phyloP scores from a whole-genome alignment of 306 rosid genomes.

The Glycine latifolia region DNA sequence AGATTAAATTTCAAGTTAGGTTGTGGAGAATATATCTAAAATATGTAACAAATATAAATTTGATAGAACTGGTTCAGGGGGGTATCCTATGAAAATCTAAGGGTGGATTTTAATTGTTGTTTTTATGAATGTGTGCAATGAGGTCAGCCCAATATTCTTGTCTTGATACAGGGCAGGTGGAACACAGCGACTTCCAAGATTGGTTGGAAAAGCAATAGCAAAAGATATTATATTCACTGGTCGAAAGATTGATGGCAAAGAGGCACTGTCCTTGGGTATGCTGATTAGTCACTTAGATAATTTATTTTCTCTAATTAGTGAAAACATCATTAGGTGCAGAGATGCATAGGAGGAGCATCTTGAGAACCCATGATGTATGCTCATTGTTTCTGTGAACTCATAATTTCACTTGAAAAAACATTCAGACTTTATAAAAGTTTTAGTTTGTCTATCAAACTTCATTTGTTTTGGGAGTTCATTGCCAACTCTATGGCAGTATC shows the following conservation, averaged over 20 bases:
- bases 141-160: conserved; percentile 1
- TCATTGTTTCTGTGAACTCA: not conserved
- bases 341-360: conserved; percentile 5
- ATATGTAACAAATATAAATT: conserved; percentile 21
- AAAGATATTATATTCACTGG: conserved; percentile 90
- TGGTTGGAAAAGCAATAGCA: conserved; percentile 82
- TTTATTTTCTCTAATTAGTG: conserved; percentile 31
- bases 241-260: conserved; percentile 69
- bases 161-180: conserved; percentile 84
- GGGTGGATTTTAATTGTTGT: not conserved
- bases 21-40: conserved; percentile 9
- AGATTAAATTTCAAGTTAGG: conserved; percentile 21
- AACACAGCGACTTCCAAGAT: conserved; percentile 87
- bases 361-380: not conserved
- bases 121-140: not conserved
- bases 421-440: conserved; percentile 5
- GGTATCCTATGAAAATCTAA: too few species aligned
- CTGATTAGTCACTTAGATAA: conserved; percentile 3
- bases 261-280: conserved; percentile 86
- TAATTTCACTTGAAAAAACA: conserved; percentile 25
- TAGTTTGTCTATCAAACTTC: conserved; percentile 19
- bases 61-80: too few species aligned
- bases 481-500: conserved; percentile 15
- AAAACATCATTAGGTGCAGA: conserved; percentile 1
- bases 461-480: conserved; percentile 10